A percentile compares a stretch with the other conserved stretches of the same genome.
phyloP scores from a whole-genome alignment of 116 monocot genomes.

The Posidonia oceanica region DNA sequence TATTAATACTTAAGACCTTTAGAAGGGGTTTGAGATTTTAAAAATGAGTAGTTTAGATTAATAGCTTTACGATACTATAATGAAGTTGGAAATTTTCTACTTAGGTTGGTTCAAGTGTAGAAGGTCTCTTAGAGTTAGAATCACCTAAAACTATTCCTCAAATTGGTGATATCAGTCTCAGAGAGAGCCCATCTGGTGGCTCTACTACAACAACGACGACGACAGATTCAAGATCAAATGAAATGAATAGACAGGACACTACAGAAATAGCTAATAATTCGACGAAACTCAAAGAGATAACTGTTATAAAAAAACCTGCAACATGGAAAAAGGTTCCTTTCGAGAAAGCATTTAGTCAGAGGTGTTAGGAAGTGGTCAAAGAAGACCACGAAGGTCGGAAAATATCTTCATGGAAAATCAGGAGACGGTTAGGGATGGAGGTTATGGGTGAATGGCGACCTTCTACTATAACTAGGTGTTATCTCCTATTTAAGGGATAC shows the following conservation, averaged over 20 bases:
- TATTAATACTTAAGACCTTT: too few species aligned
- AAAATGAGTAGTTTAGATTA: not conserved
- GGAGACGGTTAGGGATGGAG: too few species aligned
- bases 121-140: slow-evolving; percentile 25
- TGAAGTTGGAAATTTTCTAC: not conserved
- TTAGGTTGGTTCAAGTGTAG: slow-evolving; percentile 40
- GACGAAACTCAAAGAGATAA: slow-evolving; percentile 13
- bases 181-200: slow-evolving; percentile 16
- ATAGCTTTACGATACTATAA: not conserved
- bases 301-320: slow-evolving; percentile 27
- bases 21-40: not conserved
- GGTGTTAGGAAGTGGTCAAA: too few species aligned
- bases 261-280: slow-evolving; percentile 3
- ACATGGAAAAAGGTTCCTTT: slow-evolving; percentile 87
- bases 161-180: slow-evolving; percentile 22
- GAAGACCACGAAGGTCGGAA: too few species aligned
- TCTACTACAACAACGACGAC: not conserved
- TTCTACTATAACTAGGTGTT: too few species aligned
- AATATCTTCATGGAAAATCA: too few species aligned
- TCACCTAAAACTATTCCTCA: slow-evolving; percentile 47
- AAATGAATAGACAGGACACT: slow-evolving; percentile 4
- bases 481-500: too few species aligned
- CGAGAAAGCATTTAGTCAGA: slow-evolving; percentile 94
- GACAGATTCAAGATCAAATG: slow-evolving; percentile 1
- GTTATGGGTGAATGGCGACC: too few species aligned